These are phyloP conservation scores for Nasturtium officinale DNA, from an alignment of 345 rosid genomes.

Conservation along the genomic window DNA sequence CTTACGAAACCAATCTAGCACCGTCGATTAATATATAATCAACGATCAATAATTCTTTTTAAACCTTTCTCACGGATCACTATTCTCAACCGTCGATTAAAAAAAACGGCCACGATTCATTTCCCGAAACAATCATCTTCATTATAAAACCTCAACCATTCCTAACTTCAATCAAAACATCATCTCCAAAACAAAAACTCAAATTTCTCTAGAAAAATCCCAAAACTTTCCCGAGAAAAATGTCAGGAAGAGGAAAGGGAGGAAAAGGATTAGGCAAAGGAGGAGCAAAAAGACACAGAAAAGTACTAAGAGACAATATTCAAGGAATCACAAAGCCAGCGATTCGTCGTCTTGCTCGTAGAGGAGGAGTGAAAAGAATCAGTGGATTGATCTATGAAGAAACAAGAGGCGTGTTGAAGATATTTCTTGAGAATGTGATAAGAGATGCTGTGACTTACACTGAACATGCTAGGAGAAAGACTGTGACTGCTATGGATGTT, in stretches of 20 bases:
- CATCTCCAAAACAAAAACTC: background rate
- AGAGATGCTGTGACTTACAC: conserved; percentile 52
- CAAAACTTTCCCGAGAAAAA: background rate
- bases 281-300: conserved; percentile 51
- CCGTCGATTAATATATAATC: conserved; percentile 15
- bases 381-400: conserved; percentile 51
- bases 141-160: conserved; percentile 27
- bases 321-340: conserved; percentile 54
- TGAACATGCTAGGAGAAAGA: conserved; percentile 50
- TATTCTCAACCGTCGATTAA: background rate
- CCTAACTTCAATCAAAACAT: background rate
- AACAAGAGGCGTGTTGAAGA: conserved; percentile 47
- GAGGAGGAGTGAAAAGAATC: conserved; percentile 51
- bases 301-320: conserved; percentile 46
- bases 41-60: background rate
- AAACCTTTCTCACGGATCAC: conserved; percentile 16
- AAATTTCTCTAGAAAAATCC: background rate
- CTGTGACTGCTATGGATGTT: conserved; percentile 53
- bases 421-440: conserved; percentile 49
- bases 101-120: conserved; percentile 12
- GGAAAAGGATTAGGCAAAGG: conserved; percentile 54
- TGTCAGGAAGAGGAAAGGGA: conserved; percentile 55
- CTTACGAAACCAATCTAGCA: background rate
- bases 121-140: background rate
- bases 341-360: conserved; percentile 44